Base-by-base conservation (phyloP, 106 monocot genomes). In the Acorus gramineus region DNA sequence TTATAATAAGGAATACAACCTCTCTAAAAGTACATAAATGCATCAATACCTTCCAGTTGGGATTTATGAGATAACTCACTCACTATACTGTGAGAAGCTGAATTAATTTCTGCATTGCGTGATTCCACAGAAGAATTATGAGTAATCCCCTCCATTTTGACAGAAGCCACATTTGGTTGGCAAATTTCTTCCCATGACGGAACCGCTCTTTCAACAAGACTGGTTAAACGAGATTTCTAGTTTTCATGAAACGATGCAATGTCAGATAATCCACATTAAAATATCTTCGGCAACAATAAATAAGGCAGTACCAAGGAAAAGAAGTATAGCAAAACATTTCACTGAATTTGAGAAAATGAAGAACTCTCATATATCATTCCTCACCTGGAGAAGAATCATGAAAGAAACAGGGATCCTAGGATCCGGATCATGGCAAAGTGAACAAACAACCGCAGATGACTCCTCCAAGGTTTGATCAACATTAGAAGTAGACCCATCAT, bases 381-480 rank as follows among this genome's bases (percentile, higher is more conserved):
- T 49, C 73, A 87, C 95, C 95, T 96, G 95, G 46, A 96, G 78
- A 82, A 82, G 87, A 74, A 91, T 72, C 70, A 96, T 72, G 54
- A 85, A 87, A 68, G 84, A 90, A 63, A 96, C 49, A 45, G 87
- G 82, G 69, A 82, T 87, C 57, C 66, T 65, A 4, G 95, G 80
- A 64, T 87, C 71, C 59, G 80, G 60, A 13, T 81, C 95, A 48
- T 71, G 82, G 62, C 95, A 96, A 50, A 96, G 80, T 14, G 90
- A 87, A 72, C 95, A 96, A 63, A 87, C 52, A 59, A n/a, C n/a
- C n/a, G 78, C 82, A 54, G 70, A 13, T 42, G 82, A 69, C 53
- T 96, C 76, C 71, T 87, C 85, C 8, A 50, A 14, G 11, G 13
- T 65, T 68, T 56, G 42, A 28, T 57, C 50, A 45, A 64, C 53